A percentile compares a stretch with the other conserved stretches of the same genome.
Conservation (phyloP, 2,329 filamentous ascomycete genomes). For the Neurospora crassa region DNA sequence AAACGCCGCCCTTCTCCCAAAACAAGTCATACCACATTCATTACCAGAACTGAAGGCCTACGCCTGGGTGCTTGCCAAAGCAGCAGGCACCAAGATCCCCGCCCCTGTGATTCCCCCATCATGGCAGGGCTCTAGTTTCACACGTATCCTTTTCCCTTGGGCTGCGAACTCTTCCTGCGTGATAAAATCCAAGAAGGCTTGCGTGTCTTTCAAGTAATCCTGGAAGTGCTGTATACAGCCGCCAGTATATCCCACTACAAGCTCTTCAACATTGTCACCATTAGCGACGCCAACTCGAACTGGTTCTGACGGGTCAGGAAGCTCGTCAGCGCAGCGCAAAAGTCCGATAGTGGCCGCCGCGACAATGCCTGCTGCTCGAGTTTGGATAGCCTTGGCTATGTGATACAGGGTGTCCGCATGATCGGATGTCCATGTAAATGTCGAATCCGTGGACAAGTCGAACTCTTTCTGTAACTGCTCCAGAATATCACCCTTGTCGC, state of each 20-base stretch:
- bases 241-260: conserved; percentile 72
- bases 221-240: conserved; percentile 63
- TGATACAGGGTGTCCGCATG: conserved; percentile 50
- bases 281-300: conserved; percentile 5
- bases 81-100: conserved; percentile 46
- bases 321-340: conserved; percentile 58
- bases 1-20: not conserved
- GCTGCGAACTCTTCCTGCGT: conserved; percentile 30
- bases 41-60: not conserved
- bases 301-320: conserved; percentile 29
- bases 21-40: not conserved
- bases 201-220: conserved; percentile 16
- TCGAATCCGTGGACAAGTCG: conserved; percentile 25
- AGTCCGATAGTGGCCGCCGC: conserved; percentile 65
- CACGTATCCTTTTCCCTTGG: conserved; percentile 24
- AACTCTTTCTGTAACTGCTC: conserved; percentile 43
- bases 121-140: conserved; percentile 46
- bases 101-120: conserved; percentile 54
- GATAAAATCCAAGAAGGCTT: conserved; percentile 41
- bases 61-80: conserved; percentile 20
- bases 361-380: conserved; percentile 63
- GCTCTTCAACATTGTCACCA: conserved; percentile 30
- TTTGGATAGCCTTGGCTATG: conserved; percentile 61
- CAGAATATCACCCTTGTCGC: conserved; percentile 30
- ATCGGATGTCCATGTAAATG: conserved; percentile 53